phyloP scores from a whole-genome alignment of 2,329 filamentous ascomycete genomes.

The Hypoxylon sp. region DNA sequence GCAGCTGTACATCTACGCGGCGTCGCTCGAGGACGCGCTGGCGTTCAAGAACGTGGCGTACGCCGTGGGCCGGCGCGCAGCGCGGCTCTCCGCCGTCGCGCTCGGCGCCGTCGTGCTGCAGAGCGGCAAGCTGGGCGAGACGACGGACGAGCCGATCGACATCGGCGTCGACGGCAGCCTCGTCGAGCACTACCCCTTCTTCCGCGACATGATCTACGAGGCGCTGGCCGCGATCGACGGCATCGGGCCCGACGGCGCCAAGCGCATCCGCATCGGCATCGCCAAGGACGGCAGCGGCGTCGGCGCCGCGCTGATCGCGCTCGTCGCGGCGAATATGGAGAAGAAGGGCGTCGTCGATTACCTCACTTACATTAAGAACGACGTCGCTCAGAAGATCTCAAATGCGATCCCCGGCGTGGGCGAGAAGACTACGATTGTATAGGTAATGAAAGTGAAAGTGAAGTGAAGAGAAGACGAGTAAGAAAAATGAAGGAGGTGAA shows the following conservation, averaged over 20 bases:
- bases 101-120: slow-evolving; percentile 88
- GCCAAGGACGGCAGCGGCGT: slow-evolving; percentile 97
- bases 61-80: slow-evolving; percentile 89
- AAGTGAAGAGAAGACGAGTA: not conserved
- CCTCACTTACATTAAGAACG: slow-evolving; percentile 60
- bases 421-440: slow-evolving; percentile 48
- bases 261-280: slow-evolving; percentile 92
- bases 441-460: not conserved
- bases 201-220: slow-evolving; percentile 89
- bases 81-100: slow-evolving; percentile 88
- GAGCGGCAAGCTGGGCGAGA: slow-evolving; percentile 77
- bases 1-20: slow-evolving; percentile 80
- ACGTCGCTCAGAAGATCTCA: slow-evolving; percentile 55
- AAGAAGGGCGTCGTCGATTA: slow-evolving; percentile 60
- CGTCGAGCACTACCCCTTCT: slow-evolving; percentile 95
- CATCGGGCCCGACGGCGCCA: slow-evolving; percentile 83
- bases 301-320: slow-evolving; percentile 94
- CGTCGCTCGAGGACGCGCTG: slow-evolving; percentile 86
- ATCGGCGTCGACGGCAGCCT: slow-evolving; percentile 95
- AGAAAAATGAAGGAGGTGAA: slow-evolving; percentile 13
- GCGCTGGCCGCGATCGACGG: slow-evolving; percentile 82
- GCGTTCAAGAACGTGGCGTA: slow-evolving; percentile 87
- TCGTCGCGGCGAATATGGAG: slow-evolving; percentile 82
- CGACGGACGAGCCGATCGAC: slow-evolving; percentile 81
- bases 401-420: slow-evolving; percentile 48